phyloP scores from a whole-genome alignment of 1,139 yeast species.

The Yamadazyma atlantica region DNA sequence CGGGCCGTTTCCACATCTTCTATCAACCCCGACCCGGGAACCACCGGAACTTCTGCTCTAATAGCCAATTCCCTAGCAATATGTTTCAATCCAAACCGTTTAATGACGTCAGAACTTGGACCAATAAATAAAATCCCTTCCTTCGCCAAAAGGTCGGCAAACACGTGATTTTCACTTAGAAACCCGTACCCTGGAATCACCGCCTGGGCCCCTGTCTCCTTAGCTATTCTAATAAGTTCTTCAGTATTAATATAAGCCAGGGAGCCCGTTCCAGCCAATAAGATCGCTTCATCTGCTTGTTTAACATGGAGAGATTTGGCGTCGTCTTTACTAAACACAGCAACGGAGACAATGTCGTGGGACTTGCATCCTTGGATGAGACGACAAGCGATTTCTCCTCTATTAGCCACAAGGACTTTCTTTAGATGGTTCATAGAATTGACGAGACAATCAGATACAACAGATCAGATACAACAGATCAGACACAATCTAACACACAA shows the following conservation, averaged over 20 bases:
- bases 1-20: constrained; percentile 1
- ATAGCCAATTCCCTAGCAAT: constrained; percentile 7
- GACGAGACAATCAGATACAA: no score
- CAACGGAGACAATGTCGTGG: constrained; percentile 3
- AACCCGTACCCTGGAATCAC: constrained; percentile 48
- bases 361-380: constrained; percentile 6
- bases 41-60: constrained; percentile 7
- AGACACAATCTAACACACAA: no score
- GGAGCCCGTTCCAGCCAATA: constrained; percentile 4
- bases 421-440: not conserved
- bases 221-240: constrained; percentile 5
- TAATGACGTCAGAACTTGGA: constrained; percentile 6
- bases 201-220: constrained; percentile 31
- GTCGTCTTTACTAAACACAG: constrained; percentile 7
- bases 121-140: constrained; percentile 6
- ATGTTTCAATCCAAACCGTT: constrained; percentile 8
- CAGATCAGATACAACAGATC: no score
- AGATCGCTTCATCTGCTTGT: constrained; percentile 6
- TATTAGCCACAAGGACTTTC: constrained; percentile 6
- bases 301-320: constrained; percentile 5
- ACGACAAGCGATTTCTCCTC: constrained; percentile 10
- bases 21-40: constrained; percentile 8
- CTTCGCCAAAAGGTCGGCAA: constrained; percentile 3
- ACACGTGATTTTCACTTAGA: constrained; percentile 7
- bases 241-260: constrained; percentile 7